Conservation (phyloP, 163 green algal species). For the Scenedesmus sp. region DNA sequence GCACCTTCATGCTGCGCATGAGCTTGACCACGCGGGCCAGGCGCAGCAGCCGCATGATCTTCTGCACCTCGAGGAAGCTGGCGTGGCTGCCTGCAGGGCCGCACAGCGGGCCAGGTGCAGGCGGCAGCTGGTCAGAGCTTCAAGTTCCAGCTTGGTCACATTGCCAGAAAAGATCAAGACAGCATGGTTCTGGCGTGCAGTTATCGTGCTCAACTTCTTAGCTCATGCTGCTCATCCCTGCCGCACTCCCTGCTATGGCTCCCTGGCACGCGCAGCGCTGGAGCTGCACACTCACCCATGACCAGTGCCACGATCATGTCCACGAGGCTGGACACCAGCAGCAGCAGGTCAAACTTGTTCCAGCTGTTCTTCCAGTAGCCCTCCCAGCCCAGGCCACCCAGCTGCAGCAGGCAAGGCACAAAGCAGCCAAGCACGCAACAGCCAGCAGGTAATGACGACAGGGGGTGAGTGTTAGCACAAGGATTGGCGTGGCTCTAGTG, state of each 20-base stretch:
- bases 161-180: background rate
- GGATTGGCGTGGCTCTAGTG: too few species aligned
- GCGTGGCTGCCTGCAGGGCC: conserved; percentile 17
- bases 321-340: conserved; percentile 63
- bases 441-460: background rate
- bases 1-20: conserved; percentile 57
- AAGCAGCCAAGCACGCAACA: background rate
- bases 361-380: conserved; percentile 79
- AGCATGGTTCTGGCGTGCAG: too few species aligned
- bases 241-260: background rate
- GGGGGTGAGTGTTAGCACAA: background rate
- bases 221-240: background rate
- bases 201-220: too few species aligned
- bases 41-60: conserved; percentile 73
- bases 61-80: conserved; percentile 70
- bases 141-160: background rate
- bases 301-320: conserved; percentile 44
- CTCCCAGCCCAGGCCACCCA: conserved; percentile 51
- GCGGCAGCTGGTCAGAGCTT: background rate
- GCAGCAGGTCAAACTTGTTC: conserved; percentile 87
- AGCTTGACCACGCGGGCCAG: conserved; percentile 78
- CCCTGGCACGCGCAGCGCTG: background rate
- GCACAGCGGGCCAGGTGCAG: background rate
- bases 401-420: conserved; percentile 18
- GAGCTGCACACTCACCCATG: background rate